phyloP scores from a whole-genome alignment of 2,329 filamentous ascomycete genomes.

The Harringtonia aguacate region DNA sequence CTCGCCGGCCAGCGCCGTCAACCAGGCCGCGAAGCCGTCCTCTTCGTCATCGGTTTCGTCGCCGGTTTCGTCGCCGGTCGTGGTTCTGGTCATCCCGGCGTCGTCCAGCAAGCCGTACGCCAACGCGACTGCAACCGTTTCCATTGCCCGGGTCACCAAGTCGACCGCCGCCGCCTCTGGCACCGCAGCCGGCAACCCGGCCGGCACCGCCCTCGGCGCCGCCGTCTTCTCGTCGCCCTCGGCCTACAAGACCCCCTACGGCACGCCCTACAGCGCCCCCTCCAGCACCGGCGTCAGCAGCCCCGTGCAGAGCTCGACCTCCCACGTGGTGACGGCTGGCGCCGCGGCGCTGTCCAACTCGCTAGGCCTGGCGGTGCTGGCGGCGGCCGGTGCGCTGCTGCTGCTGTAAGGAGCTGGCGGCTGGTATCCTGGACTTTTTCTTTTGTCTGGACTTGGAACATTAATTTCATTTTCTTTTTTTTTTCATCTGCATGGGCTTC shows the following conservation, averaged over 20 bases:
- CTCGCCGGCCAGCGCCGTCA: no score
- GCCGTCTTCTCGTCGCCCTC: no score
- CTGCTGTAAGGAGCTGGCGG: conserved; percentile 2
- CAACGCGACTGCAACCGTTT: background rate
- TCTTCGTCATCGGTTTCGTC: background rate
- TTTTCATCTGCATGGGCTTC: no score
- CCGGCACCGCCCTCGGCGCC: no score
- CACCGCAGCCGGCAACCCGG: background rate
- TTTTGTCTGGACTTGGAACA: no score
- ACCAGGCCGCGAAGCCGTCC: background rate
- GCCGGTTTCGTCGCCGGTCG: background rate
- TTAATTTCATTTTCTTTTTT: no score
- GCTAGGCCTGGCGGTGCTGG: conserved; percentile 5
- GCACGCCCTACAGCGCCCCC: background rate
- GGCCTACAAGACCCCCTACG: background rate
- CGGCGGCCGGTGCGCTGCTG: conserved; percentile 7
- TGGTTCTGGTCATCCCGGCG: background rate
- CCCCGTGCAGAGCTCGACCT: background rate
- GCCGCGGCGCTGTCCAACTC: conserved; percentile 7
- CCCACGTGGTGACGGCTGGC: conserved; percentile 7
- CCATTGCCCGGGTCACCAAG: background rate
- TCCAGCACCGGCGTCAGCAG: background rate
- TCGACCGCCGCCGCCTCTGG: background rate
- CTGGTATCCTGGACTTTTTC: no score
- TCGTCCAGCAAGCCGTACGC: background rate